These are phyloP conservation scores for Yamadazyma diospyri DNA, from an alignment of 1,139 yeast species.

Conservation along the genomic window DNA sequence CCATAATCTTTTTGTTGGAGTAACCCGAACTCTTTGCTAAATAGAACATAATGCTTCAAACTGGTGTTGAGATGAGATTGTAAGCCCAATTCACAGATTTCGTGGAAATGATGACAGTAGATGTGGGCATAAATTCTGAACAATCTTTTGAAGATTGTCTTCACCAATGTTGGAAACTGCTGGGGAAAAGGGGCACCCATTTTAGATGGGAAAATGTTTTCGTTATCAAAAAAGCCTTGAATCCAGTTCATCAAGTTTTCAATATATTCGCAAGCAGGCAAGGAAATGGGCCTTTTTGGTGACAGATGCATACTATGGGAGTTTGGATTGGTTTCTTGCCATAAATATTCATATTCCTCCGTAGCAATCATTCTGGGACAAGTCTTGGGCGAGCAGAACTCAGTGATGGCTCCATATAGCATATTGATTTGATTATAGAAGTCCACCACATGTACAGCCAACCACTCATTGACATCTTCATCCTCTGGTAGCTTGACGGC, in stretches of 20 bases:
- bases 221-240: slow-evolving; percentile 85
- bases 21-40: slow-evolving; percentile 78
- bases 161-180: slow-evolving; percentile 66
- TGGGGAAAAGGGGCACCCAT: slow-evolving; percentile 83
- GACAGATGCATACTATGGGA: slow-evolving; percentile 45
- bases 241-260: slow-evolving; percentile 94
- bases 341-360: slow-evolving; percentile 90
- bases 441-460: slow-evolving; percentile 88
- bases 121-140: slow-evolving; percentile 98
- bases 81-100: slow-evolving; percentile 84
- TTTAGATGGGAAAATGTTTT: slow-evolving; percentile 83
- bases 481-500: slow-evolving; percentile 94
- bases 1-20: slow-evolving; percentile 82
- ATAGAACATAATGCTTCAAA: slow-evolving; percentile 87
- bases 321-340: slow-evolving; percentile 72
- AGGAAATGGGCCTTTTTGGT: slow-evolving; percentile 48
- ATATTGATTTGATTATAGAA: slow-evolving; percentile 94
- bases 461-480: slow-evolving; percentile 91
- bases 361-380: slow-evolving; percentile 98
- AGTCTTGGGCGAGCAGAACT: slow-evolving; percentile 86
- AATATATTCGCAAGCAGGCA: slow-evolving; percentile 92
- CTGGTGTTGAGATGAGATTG: slow-evolving; percentile 93
- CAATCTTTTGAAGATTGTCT: slow-evolving; percentile 82
- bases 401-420: slow-evolving; percentile 95
- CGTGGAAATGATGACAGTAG: slow-evolving; percentile 96